phyloP scores from a whole-genome alignment of 2,329 filamentous ascomycete genomes.

The Pestalotiopsis fici region DNA sequence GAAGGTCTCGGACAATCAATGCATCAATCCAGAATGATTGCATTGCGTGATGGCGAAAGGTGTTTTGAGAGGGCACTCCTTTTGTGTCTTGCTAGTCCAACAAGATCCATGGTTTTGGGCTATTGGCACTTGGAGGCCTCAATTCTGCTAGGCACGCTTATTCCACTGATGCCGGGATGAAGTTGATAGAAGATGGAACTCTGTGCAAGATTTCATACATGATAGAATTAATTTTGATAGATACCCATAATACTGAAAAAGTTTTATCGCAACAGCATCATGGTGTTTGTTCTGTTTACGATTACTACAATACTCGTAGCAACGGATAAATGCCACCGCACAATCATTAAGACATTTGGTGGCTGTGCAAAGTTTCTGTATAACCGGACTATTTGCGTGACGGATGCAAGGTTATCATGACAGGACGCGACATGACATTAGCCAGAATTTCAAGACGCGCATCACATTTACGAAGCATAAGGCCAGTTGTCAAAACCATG shows the following conservation, averaged over 20 bases:
- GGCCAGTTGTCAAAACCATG: too few relatives aligned
- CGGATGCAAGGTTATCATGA: too few relatives aligned
- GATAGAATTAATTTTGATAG: background rate
- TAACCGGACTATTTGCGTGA: too few relatives aligned
- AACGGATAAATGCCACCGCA: too few relatives aligned
- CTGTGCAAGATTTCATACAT: background rate
- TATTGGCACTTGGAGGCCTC: background rate
- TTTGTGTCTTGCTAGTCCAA: background rate
- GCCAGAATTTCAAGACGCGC: too few relatives aligned
- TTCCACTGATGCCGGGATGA: background rate
- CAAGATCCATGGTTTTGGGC: background rate
- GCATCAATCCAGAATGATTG: background rate
- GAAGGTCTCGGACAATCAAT: background rate
- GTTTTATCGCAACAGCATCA: background rate
- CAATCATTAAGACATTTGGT: too few relatives aligned
- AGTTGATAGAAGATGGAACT: background rate
- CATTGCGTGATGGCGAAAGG: background rate
- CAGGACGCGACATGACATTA: too few relatives aligned
- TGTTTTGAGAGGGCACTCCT: background rate
- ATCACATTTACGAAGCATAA: too few relatives aligned
- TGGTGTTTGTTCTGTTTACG: too few relatives aligned
- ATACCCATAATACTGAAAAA: background rate
- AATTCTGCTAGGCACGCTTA: background rate
- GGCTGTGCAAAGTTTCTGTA: too few relatives aligned
- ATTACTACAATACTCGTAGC: too few relatives aligned